Percentiles rank a stretch among this genome's conserved stretches.
These are phyloP conservation scores for Diplodia scrobiculata DNA, from an alignment of 2,329 filamentous ascomycete species.

Conservation along the genomic window DNA sequence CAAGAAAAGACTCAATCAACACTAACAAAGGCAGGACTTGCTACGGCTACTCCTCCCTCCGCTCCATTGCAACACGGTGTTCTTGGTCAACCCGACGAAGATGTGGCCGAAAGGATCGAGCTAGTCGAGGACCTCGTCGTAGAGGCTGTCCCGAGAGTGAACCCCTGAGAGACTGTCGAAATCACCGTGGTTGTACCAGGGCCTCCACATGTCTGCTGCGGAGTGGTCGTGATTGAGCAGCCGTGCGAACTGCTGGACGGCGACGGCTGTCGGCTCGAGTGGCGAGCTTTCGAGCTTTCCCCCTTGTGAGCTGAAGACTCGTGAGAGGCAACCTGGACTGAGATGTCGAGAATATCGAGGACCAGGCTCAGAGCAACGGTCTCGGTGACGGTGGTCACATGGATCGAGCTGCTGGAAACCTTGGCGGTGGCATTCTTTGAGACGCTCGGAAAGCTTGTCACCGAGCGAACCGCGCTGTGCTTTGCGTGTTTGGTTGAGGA, in stretches of 20 bases:
- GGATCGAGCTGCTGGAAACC: not conserved
- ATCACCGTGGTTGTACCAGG: not conserved
- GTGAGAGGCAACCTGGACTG: not conserved
- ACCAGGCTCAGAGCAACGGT: constrained; percentile 25
- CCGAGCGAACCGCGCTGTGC: not conserved
- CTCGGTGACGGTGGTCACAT: constrained; percentile 18
- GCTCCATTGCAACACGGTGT: not conserved
- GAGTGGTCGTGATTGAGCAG: not conserved
- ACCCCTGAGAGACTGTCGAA: constrained; percentile 6
- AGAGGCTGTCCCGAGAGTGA: not conserved
- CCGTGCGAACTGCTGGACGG: not conserved
- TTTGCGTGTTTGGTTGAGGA: not conserved
- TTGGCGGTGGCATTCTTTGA: not conserved
- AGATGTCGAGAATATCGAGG: constrained; percentile 26
- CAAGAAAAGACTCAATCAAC: not conserved
- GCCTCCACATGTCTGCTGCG: not conserved
- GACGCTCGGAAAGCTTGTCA: not conserved
- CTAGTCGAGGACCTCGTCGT: not conserved
- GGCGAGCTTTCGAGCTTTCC: not conserved
- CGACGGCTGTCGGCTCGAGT: not conserved
- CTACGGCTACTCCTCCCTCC: not conserved
- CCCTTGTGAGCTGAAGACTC: not conserved
- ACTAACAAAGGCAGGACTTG: not conserved
- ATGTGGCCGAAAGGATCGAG: not conserved
- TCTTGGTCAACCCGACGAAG: constrained; percentile 9